Evolutionary conservation across 495 filamentous ascomycete genomes (phyloP).

Genomic region (Chaetomium tenue): DNA sequence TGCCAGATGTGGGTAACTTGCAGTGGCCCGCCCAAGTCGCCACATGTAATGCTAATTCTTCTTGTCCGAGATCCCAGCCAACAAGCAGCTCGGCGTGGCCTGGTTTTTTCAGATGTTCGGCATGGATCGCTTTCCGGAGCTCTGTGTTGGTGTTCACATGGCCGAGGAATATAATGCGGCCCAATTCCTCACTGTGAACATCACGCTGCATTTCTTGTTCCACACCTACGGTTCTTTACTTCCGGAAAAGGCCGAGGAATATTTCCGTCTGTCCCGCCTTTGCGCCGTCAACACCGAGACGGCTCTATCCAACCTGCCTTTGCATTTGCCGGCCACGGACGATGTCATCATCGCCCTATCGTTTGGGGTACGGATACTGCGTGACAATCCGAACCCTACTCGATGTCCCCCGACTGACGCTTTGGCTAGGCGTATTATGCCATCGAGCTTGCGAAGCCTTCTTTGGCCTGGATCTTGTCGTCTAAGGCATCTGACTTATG

Average conservation of each 20-base stretch:
- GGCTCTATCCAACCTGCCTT: constrained; percentile 52
- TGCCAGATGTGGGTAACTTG: constrained; percentile 19
- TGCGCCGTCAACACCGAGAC: constrained; percentile 58
- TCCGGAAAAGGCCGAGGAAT: constrained; percentile 25
- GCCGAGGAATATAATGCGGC: constrained; percentile 52
- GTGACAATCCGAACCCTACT: no score
- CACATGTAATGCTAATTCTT: neutral
- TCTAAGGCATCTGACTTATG: constrained; percentile 58
- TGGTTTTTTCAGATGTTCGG: constrained; percentile 42
- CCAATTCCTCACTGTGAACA: constrained; percentile 55
- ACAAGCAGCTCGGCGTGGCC: constrained; percentile 27
- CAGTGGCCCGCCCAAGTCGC: neutral
- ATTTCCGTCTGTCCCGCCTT: constrained; percentile 38
- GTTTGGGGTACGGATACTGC: constrained; percentile 45
- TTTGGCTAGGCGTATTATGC: constrained; percentile 44
- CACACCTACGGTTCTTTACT: constrained; percentile 41
- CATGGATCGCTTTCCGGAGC: constrained; percentile 51
- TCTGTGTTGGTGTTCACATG: constrained; percentile 57
- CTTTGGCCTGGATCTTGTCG: constrained; percentile 58
- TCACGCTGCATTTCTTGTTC: constrained; percentile 56
- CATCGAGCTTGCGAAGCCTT: constrained; percentile 61
- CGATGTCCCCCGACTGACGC: neutral
- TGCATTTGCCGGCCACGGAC: constrained; percentile 55
- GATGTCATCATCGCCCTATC: constrained; percentile 59
- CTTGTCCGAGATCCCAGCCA: neutral